Evolutionary conservation across 225 moss, liverwort and hornwort genomes (phyloP), one percentile per base, ranked within the genome.

Genomic region (Marchantia polymorpha): DNA sequence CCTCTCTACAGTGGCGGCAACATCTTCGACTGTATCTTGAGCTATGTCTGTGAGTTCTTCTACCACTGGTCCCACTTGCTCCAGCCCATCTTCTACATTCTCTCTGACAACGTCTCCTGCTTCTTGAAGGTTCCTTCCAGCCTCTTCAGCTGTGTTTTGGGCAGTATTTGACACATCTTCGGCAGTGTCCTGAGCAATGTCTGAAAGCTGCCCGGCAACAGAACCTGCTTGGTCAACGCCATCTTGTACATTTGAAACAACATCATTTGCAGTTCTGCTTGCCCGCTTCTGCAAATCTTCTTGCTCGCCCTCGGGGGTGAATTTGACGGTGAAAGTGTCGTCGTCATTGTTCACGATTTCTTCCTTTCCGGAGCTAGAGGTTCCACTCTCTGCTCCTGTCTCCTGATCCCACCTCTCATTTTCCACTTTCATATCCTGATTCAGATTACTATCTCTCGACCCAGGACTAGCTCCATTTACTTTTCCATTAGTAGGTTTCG

Each of bases 31-130:
- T 69, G 86, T 87, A 29, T 90, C 87, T 46, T 82, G 86, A 48
- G 85, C 88, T 11, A 89, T 85, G 8, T 88, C 90, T 16, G 79
- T 75, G 39, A 94, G 59, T 79, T 96, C 93, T 17, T 84, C 82
- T 0, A 67, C 92, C 17, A 88, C 82, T 3, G 85, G 66, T 5
- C 91, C 87, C 0, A 82, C 86, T 55, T 91, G 86, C 58, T 90
- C 88, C 13, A 88, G 76, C 7, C 89, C 87, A 74, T 96, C 89
- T 74, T 89, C 83, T 0, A 91, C 68, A 27, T 87, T 86, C 2
- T 88, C 87, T 27, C 74, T 84, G 29, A 82, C 85, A 15, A 53
- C 61, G 7, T 73, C 60, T 7, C 84, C 86, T 26, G 86, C 59
- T 77, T 78, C 76, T 26, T 65, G 72, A 15, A 87, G 7, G 58